A percentile compares a stretch with the other conserved stretches of the same genome.
These are phyloP conservation scores for Xylaria bambusicola DNA, from an alignment of 495 filamentous ascomycete genomes.

Conservation along the genomic window DNA sequence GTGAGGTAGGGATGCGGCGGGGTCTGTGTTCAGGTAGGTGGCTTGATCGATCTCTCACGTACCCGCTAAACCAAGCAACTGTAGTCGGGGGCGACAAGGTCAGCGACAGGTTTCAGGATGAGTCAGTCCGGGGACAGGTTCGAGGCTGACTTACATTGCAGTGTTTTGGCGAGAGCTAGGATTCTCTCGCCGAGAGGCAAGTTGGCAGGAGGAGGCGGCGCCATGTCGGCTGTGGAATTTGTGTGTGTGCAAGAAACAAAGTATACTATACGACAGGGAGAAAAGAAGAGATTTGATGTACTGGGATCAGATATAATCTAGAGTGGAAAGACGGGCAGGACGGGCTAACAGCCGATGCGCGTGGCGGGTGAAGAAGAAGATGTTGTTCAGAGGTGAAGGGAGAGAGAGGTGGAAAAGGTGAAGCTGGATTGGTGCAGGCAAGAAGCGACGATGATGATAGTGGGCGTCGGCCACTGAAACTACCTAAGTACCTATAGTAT, in stretches of 20 bases:
- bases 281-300: no score
- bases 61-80: constrained; percentile 88
- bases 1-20: background rate
- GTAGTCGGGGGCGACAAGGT: constrained; percentile 12
- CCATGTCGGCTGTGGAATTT: constrained; percentile 56
- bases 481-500: no score
- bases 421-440: background rate
- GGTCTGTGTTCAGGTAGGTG: background rate
- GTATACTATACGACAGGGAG: constrained; percentile 14
- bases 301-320: no score
- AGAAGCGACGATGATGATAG: constrained; percentile 17
- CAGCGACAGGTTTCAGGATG: constrained; percentile 18
- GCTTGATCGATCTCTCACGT: constrained; percentile 42
- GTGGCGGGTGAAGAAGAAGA: no score
- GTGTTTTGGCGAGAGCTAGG: constrained; percentile 74
- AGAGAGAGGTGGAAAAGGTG: background rate
- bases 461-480: no score
- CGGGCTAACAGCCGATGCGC: no score
- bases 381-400: background rate
- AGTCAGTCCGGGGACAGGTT: background rate
- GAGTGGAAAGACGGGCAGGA: no score
- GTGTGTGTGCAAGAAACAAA: no score
- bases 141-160: constrained; percentile 74
- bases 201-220: constrained; percentile 72
- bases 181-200: constrained; percentile 75